phyloP scores from a whole-genome alignment of 352 stramenopile genomes.

The Phytophthora fragariaefolia region DNA sequence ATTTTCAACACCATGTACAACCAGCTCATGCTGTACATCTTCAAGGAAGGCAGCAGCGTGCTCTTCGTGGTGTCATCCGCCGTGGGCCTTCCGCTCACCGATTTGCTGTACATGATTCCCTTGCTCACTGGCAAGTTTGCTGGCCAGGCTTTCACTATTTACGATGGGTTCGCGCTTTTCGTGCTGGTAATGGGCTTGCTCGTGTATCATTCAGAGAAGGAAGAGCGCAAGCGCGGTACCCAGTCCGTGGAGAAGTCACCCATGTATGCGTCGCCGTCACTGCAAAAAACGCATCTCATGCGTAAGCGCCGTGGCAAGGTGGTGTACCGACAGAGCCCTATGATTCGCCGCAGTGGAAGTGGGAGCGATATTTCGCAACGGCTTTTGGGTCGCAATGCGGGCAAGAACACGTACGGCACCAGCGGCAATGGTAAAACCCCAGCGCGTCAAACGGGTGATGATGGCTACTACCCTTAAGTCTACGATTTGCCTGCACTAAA shows the following conservation, averaged over 20 bases:
- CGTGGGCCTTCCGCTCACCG: conserved; percentile 80
- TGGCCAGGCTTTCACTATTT: conserved; percentile 83
- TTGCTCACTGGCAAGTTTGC: conserved; percentile 73
- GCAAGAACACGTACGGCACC: conserved; percentile 69
- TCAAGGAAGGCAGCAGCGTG: conserved; percentile 90
- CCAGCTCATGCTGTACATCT: conserved; percentile 91
- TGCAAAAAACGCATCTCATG: conserved; percentile 89
- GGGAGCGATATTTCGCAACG: conserved; percentile 61
- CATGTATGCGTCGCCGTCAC: conserved; percentile 85
- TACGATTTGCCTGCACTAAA: background rate
- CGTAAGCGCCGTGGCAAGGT: conserved; percentile 78
- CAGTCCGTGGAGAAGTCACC: conserved; percentile 83
- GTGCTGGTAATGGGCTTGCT: conserved; percentile 86
- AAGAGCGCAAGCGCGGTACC: conserved; percentile 65
- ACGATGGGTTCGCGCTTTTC: conserved; percentile 89
- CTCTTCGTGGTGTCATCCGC: conserved; percentile 89
- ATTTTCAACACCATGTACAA: conserved; percentile 90
- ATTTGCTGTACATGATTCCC: conserved; percentile 87
- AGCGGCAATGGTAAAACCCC: conserved; percentile 32
- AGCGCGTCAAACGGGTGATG: conserved; percentile 19
- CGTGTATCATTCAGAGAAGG: conserved; percentile 90
- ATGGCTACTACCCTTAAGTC: conserved; percentile 12
- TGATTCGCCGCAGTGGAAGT: conserved; percentile 59
- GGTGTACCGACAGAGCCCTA: conserved; percentile 86
- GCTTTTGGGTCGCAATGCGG: conserved; percentile 55